phyloP scores from a whole-genome alignment of 176 grass and related monocot genomes.

The Microstegium vimineum region DNA sequence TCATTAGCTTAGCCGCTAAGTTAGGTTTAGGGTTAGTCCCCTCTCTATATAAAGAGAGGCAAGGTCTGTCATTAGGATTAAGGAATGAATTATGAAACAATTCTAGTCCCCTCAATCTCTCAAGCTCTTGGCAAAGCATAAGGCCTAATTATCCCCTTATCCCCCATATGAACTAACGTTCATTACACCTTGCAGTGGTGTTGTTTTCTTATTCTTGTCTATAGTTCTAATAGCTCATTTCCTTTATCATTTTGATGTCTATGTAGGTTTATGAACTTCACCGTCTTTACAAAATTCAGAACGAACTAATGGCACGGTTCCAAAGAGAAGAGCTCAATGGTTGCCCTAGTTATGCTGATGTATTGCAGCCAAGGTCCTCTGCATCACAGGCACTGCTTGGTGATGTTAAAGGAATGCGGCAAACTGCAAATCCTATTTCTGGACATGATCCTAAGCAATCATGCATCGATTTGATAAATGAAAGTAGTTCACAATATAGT shows the following conservation, averaged over 20 bases:
- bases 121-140: too few relatives aligned
- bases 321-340: conserved; percentile 31
- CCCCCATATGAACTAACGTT: too few relatives aligned
- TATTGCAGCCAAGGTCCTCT: conserved; percentile 36
- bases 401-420: conserved; percentile 18
- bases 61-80: too few relatives aligned
- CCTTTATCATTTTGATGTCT: conserved; percentile 7
- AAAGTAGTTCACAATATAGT: conserved; percentile 20
- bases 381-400: conserved; percentile 32
- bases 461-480: conserved; percentile 22
- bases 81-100: too few relatives aligned
- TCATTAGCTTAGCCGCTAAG: too few relatives aligned
- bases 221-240: conserved; percentile 25
- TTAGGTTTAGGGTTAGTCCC: too few relatives aligned
- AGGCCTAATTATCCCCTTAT: too few relatives aligned
- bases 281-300: conserved; percentile 76
- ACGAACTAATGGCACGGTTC: conserved; percentile 56
- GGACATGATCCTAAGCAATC: conserved; percentile 19
- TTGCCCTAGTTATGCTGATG: too few relatives aligned
- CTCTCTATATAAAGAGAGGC: too few relatives aligned
- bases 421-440: conserved; percentile 5
- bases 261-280: conserved; percentile 77
- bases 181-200: too few relatives aligned
- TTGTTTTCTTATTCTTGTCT: conserved; percentile 1
- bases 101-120: too few relatives aligned